phyloP scores from a whole-genome alignment of 23 red algal species.

The Rhodosorus marinus region DNA sequence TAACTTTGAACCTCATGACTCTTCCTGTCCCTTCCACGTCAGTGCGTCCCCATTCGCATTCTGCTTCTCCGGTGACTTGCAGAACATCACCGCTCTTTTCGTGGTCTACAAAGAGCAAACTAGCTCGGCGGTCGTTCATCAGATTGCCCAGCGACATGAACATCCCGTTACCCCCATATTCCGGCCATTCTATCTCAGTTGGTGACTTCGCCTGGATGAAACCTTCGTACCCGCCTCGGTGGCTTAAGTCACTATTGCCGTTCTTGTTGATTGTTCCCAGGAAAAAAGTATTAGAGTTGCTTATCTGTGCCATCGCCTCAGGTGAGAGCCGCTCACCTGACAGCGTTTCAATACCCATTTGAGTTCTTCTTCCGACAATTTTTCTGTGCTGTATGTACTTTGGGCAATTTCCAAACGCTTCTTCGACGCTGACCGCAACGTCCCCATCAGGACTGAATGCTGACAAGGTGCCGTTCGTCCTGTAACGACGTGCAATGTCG shows the following conservation, averaged over 20 bases:
- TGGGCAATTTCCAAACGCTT: constrained; percentile 43
- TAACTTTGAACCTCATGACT: constrained; percentile 11
- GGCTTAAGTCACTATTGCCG: constrained; percentile 17
- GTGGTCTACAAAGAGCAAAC: constrained; percentile 19
- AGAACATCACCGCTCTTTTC: constrained; percentile 8
- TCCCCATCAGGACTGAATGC: no score
- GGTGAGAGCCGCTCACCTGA: no score
- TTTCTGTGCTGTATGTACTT: constrained; percentile 46
- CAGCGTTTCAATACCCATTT: no score
- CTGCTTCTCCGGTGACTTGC: no score
- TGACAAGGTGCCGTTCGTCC: constrained; percentile 20
- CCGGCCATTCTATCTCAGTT: constrained; percentile 19
- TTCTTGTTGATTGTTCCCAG: constrained; percentile 20
- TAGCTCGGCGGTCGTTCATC: constrained; percentile 9
- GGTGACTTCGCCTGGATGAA: constrained; percentile 5
- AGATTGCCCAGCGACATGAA: constrained; percentile 38
- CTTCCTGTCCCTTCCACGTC: no score
- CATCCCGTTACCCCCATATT: constrained; percentile 49
- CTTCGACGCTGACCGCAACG: constrained; percentile 17
- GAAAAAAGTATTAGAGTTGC: constrained; percentile 19
- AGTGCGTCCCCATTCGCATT: no score
- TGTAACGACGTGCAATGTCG: constrained; percentile 15
- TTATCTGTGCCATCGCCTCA: no score
- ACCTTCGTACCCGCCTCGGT: constrained; percentile 29
- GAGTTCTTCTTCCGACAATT: no score